Base-by-base conservation (phyloP, 768 basidiomycete species). In the Cubamyces lactineus region DNA sequence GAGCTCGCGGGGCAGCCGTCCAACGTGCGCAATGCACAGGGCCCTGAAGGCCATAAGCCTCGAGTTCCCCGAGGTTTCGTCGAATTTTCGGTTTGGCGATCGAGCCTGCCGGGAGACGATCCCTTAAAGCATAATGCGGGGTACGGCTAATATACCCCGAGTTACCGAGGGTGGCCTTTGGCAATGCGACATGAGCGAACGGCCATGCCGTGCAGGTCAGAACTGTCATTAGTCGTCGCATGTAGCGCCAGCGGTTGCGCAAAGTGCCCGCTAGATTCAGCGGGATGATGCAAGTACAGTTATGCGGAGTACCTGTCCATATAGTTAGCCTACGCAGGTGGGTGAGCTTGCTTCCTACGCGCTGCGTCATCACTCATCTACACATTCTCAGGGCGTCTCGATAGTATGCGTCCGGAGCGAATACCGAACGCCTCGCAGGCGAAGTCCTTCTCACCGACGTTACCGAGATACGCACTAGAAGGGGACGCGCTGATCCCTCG, bases 121-220 rank as follows among this genome's bases (percentile, higher is more conserved):
- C 61, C 53, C 51, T 49, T 49, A 21, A 45, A 16, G 30, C n/a
- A 17, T 17, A 53, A 43, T 53, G 61, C 50, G 51, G 56, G 55
- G 50, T 49, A 61, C 11, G 23, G 26, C 24, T 16, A 19, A 16
- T 17, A 11, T 28, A n/a, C 46, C 56, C 56, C 48, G 21, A 15
- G 38, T 21, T 26, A 16, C 16, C 40, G 39, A 11, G n/a, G 23
- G 13, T 9, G 54, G 34, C 9, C 34, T 34, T 34, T 11, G 34
- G 34, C 34, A 34, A 34, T 11, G 5, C 34, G 9, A 34, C 34
- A 34, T 11, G 9, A 11, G 34, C 9, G 9, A 11, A 11, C 34
- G 9, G 11, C 34, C 28, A 28, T 28, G n/a, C 8, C 8, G 28
- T 30, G 9, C 34, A 34, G 1, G 9, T 6, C 34, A 34, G 5